phyloP scores from a whole-genome alignment of 1,284 basidiomycete genomes.

The Puccinia horiana region DNA sequence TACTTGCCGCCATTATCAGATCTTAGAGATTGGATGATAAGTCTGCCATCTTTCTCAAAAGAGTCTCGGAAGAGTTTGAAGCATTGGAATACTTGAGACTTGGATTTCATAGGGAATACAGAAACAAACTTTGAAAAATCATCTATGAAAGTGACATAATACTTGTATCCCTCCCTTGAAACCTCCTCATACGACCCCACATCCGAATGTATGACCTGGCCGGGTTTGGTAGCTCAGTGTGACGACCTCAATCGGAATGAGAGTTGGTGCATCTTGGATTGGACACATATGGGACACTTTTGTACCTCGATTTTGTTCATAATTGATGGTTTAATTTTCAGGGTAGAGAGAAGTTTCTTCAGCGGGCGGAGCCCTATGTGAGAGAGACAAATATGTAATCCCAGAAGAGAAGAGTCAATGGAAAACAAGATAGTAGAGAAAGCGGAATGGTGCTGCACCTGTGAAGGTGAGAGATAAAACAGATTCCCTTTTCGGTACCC shows the following conservation, averaged over 20 bases:
- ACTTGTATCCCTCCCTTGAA: neutral
- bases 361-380: neutral
- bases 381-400: neutral
- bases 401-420: neutral
- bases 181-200: neutral
- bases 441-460: neutral
- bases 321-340: neutral
- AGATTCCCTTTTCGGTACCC: slow-evolving; percentile 6
- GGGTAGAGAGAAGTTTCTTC: neutral
- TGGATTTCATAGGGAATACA: neutral
- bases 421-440: neutral
- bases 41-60: neutral
- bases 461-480: neutral
- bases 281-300: neutral
- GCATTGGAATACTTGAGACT: too few species aligned
- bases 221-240: neutral
- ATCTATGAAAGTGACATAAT: slow-evolving; percentile 3
- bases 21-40: neutral
- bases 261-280: neutral
- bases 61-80: too few species aligned
- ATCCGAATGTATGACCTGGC: neutral
- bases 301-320: neutral
- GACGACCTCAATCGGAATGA: neutral
- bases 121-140: neutral
- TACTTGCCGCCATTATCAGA: slow-evolving; percentile 50